Evolutionary conservation across 345 rosid species (phyloP).

Genomic region (Eucalyptus marginata): DNA sequence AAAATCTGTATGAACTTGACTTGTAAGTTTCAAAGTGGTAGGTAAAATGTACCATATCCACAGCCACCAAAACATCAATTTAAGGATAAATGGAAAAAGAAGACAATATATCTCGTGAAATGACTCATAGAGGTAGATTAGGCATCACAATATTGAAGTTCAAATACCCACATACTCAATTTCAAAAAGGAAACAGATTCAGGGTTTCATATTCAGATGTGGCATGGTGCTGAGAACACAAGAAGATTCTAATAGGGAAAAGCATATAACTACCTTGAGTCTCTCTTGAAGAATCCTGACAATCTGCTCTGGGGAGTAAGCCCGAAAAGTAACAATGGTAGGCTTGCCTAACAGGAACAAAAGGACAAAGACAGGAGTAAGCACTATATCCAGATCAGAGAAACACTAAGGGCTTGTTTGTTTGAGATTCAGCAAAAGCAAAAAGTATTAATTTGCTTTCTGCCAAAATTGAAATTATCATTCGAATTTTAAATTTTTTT

Average conservation of each 20-base stretch:
- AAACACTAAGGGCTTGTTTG: neutral
- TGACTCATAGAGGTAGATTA: neutral
- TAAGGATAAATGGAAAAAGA: neutral
- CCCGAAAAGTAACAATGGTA: slow-evolving; percentile 60
- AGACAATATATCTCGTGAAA: neutral
- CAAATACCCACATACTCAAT: neutral
- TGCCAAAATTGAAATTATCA: neutral
- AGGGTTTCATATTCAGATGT: neutral
- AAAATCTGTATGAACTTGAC: neutral
- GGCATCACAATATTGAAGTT: neutral
- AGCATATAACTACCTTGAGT: slow-evolving; percentile 37
- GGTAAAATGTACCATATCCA: neutral
- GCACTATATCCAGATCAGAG: neutral
- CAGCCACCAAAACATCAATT: neutral
- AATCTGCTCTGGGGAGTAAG: slow-evolving; percentile 77
- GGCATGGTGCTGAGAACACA: neutral
- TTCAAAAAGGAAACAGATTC: neutral
- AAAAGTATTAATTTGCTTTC: neutral
- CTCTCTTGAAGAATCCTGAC: slow-evolving; percentile 69
- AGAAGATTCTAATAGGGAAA: neutral
- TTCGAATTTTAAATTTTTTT: neutral
- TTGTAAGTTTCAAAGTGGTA: neutral
- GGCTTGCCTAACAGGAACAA: slow-evolving; percentile 54
- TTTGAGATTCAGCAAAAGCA: neutral
- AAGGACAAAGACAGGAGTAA: neutral